A percentile compares a stretch with the other conserved stretches of the same genome.
Evolutionary conservation across 2,329 filamentous ascomycete genomes (phyloP).

Genomic region (Aureobasidium sp.): DNA sequence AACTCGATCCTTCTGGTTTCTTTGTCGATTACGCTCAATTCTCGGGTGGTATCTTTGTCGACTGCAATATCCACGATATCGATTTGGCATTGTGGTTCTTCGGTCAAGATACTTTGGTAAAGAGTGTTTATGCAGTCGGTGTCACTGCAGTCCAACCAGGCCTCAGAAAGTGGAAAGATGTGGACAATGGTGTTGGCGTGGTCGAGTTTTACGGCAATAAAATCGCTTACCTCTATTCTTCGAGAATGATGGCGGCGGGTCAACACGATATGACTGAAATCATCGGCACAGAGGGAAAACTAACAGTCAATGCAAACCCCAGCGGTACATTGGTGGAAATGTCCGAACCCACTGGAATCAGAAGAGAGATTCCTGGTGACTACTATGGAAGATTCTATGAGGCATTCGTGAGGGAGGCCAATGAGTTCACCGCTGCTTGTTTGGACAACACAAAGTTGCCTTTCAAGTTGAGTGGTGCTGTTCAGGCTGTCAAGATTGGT

Average conservation of each 20-base stretch:
- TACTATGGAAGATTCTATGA: slow-evolving; percentile 58
- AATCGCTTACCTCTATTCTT: slow-evolving; percentile 58
- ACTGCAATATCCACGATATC: slow-evolving; percentile 65
- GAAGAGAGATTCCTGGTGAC: slow-evolving; percentile 52
- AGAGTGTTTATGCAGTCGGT: slow-evolving; percentile 50
- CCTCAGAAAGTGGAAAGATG: slow-evolving; percentile 50
- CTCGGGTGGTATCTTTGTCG: slow-evolving; percentile 62
- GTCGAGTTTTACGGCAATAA: slow-evolving; percentile 59
- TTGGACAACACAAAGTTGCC: slow-evolving; percentile 50
- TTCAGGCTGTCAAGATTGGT: slow-evolving; percentile 55
- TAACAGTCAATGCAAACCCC: slow-evolving; percentile 55
- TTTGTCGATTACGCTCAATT: slow-evolving; percentile 61
- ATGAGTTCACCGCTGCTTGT: slow-evolving; percentile 55
- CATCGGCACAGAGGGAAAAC: slow-evolving; percentile 58
- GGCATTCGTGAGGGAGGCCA: slow-evolving; percentile 57
- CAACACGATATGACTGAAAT: slow-evolving; percentile 62
- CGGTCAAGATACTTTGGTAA: slow-evolving; percentile 42
- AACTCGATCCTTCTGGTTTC: slow-evolving; percentile 57
- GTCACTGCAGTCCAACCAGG: slow-evolving; percentile 54
- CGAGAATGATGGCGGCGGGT: slow-evolving; percentile 60
- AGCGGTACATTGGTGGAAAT: slow-evolving; percentile 48
- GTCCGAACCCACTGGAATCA: slow-evolving; percentile 47
- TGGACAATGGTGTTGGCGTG: slow-evolving; percentile 57
- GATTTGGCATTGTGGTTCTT: slow-evolving; percentile 54
- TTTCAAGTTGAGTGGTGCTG: slow-evolving; percentile 50